A percentile compares a stretch with the other conserved stretches of the same genome.
These are phyloP conservation scores for Fragaria nilgerrensis DNA, from an alignment of 306 rosid species.

Conservation along the genomic window DNA sequence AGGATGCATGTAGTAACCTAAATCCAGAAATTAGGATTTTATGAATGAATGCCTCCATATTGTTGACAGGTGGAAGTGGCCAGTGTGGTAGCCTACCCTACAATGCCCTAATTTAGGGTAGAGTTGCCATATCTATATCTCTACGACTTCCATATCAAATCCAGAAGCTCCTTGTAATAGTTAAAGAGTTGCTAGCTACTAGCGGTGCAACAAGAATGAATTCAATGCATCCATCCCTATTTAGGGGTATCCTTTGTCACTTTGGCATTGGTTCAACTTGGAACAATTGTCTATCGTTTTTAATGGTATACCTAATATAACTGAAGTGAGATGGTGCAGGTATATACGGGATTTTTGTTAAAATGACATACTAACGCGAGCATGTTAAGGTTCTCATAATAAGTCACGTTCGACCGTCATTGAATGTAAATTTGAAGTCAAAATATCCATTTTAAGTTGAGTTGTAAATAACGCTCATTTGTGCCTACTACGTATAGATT, in stretches of 20 bases:
- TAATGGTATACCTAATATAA: neutral
- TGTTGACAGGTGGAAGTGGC: neutral
- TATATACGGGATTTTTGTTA: too few relatives aligned
- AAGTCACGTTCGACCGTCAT: too few relatives aligned
- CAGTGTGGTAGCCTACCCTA: neutral
- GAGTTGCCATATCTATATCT: neutral
- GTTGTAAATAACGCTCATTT: too few relatives aligned
- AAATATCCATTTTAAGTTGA: too few relatives aligned
- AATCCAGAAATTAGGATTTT: neutral
- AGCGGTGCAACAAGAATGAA: neutral
- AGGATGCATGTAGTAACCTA: neutral
- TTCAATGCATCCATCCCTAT: neutral
- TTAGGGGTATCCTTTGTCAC: neutral
- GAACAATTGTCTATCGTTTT: neutral
- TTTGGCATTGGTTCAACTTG: neutral
- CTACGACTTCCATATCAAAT: neutral
- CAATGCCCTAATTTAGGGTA: neutral
- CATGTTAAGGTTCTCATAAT: too few relatives aligned
- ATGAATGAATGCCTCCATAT: neutral
- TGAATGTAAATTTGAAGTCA: too few relatives aligned
- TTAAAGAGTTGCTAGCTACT: neutral
- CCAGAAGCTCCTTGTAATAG: neutral
- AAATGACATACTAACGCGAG: too few relatives aligned
- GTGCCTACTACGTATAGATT: too few relatives aligned
- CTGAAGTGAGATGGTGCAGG: too few relatives aligned